A percentile compares a stretch with the other conserved stretches of the same genome.
Evolutionary conservation across 2,329 filamentous ascomycete genomes (phyloP).

Genomic region (Apiospora aurea): DNA sequence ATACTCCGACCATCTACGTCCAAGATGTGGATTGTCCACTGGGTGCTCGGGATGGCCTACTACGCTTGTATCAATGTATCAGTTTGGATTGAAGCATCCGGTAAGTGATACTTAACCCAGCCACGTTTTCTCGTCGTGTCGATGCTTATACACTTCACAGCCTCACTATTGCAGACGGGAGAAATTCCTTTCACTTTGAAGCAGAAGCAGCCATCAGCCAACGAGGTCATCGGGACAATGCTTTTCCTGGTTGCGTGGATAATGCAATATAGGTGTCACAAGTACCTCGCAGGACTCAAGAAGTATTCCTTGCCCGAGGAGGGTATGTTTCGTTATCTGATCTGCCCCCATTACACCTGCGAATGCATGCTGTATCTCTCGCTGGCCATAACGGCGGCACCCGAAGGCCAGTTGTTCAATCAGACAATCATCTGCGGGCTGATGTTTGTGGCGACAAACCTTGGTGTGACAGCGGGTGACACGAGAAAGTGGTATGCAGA

Average conservation of each 20-base stretch:
- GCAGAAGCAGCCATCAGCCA: conserved; percentile 48
- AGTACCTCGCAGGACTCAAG: conserved; percentile 71
- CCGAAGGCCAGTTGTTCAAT: conserved; percentile 70
- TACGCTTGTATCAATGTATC: conserved; percentile 78
- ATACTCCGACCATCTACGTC: conserved; percentile 73
- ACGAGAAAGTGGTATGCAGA: conserved; percentile 81
- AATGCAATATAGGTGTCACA: conserved; percentile 78
- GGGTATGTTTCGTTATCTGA: conserved; percentile 72
- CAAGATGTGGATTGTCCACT: conserved; percentile 86
- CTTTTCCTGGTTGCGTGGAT: conserved; percentile 74
- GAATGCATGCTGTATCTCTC: conserved; percentile 86
- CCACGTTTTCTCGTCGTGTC: background rate
- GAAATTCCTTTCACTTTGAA: conserved; percentile 36
- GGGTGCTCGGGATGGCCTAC: conserved; percentile 78
- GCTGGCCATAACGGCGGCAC: conserved; percentile 78
- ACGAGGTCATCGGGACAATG: conserved; percentile 62
- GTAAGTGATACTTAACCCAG: conserved; percentile 53
- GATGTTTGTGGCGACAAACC: conserved; percentile 78
- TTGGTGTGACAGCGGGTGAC: conserved; percentile 80
- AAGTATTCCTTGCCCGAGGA: conserved; percentile 84
- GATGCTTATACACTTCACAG: conserved; percentile 34
- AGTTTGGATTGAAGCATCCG: conserved; percentile 83
- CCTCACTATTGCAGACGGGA: conserved; percentile 40
- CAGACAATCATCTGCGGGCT: conserved; percentile 74
- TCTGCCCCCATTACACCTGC: conserved; percentile 91